These are phyloP conservation scores for Pichia kudriavzevii DNA, from an alignment of 1,139 yeast species.

Conservation along the genomic window DNA sequence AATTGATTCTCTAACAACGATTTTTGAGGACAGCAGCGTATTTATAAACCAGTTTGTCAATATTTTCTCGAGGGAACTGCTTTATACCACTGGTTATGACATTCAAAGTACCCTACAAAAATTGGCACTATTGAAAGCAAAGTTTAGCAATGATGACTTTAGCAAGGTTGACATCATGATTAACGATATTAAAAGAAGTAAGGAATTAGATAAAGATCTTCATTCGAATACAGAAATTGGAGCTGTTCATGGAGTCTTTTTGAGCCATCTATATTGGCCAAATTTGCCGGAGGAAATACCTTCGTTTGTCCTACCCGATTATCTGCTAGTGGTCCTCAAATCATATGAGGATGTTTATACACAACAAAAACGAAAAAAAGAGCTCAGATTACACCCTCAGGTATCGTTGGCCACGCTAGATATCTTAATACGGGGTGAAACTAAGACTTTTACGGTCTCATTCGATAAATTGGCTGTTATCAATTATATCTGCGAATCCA, in stretches of 20 bases:
- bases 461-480: constrained; percentile 69
- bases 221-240: constrained; percentile 10
- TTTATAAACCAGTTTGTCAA: constrained; percentile 66
- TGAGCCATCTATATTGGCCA: constrained; percentile 46
- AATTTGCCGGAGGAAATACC: constrained; percentile 30
- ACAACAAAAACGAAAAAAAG: constrained; percentile 47
- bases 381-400: constrained; percentile 48
- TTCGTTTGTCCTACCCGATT: constrained; percentile 39
- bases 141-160: constrained; percentile 48
- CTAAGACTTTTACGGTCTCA: constrained; percentile 41
- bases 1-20: constrained; percentile 63
- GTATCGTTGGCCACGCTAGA: constrained; percentile 59
- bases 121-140: constrained; percentile 47
- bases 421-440: constrained; percentile 43
- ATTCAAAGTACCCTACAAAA: constrained; percentile 33
- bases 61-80: constrained; percentile 55
- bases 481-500: constrained; percentile 25
- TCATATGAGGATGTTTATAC: constrained; percentile 36
- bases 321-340: constrained; percentile 33
- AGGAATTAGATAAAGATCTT: constrained; percentile 29
- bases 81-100: constrained; percentile 41
- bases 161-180: constrained; percentile 79
- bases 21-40: constrained; percentile 71
- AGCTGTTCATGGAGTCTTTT: constrained; percentile 31
- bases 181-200: constrained; percentile 58